Evolutionary conservation across 208 protist species (phyloP).

Genomic region (Acanthamoeba royreba): DNA sequence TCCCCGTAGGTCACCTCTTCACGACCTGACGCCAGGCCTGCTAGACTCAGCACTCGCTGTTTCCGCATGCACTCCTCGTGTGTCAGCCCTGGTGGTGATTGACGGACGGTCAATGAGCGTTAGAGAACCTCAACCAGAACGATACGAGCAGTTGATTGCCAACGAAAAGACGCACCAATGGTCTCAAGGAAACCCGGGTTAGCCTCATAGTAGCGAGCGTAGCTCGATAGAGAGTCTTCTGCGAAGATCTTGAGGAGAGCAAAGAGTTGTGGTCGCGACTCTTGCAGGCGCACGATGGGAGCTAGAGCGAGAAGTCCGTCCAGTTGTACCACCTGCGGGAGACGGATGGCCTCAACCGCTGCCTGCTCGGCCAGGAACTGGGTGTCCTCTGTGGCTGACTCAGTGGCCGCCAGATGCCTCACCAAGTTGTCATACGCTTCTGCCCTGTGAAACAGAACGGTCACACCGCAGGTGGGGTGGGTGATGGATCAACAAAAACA

Average conservation of each 20-base stretch:
- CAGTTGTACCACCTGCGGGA: neutral
- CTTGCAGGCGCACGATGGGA: neutral
- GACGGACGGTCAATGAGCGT: no score
- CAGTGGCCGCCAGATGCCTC: neutral
- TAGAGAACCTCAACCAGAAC: neutral
- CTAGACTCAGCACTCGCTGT: neutral
- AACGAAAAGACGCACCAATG: neutral
- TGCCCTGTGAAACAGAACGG: no score
- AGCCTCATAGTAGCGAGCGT: neutral
- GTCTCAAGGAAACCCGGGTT: neutral
- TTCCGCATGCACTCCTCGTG: conserved; percentile 17
- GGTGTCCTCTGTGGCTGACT: neutral
- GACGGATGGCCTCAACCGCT: conserved; percentile 19
- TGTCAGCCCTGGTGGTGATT: neutral
- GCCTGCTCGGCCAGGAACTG: neutral
- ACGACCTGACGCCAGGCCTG: neutral
- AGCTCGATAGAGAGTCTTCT: neutral
- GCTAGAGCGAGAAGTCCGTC: neutral
- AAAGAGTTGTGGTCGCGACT: neutral
- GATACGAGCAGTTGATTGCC: neutral
- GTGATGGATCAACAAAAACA: neutral
- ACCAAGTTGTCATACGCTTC: neutral
- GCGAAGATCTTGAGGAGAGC: conserved; percentile 20
- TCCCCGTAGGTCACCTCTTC: neutral
- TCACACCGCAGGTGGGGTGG: neutral